Conservation (phyloP, 306 rosid species). For the Cucurbita pepo region DNA sequence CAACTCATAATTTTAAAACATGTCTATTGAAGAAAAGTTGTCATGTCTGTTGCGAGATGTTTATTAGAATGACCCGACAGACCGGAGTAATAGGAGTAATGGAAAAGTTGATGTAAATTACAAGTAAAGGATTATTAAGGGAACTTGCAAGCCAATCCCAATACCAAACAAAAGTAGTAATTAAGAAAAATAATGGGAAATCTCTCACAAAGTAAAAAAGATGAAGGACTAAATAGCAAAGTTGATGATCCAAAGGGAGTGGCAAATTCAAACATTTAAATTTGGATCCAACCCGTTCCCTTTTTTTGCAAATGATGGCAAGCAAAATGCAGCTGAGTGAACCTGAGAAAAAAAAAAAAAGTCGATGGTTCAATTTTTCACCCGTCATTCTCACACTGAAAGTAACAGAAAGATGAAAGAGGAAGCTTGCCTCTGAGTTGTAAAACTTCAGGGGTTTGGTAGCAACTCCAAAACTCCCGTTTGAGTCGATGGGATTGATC, state of each 20-base stretch:
- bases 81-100: no score
- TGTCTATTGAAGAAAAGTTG: no score
- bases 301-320: constrained; percentile 58
- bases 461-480: constrained; percentile 23
- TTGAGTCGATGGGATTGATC: constrained; percentile 24
- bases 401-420: no score
- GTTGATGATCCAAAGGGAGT: neutral
- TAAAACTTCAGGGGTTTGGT: constrained; percentile 43
- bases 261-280: neutral
- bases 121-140: neutral
- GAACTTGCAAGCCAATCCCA: neutral
- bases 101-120: neutral
- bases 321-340: constrained; percentile 53
- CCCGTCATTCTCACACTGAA: no score
- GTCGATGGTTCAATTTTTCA: no score
- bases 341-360: constrained; percentile 10
- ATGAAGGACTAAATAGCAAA: neutral
- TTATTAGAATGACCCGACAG: no score
- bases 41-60: no score
- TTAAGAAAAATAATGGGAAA: neutral
- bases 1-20: no score
- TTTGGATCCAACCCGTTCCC: neutral
- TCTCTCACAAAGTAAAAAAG: neutral
- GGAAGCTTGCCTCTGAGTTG: constrained; percentile 33
- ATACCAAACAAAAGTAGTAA: neutral